phyloP scores from a whole-genome alignment of 2,329 filamentous ascomycete species.

The Aspergillus candidus region DNA sequence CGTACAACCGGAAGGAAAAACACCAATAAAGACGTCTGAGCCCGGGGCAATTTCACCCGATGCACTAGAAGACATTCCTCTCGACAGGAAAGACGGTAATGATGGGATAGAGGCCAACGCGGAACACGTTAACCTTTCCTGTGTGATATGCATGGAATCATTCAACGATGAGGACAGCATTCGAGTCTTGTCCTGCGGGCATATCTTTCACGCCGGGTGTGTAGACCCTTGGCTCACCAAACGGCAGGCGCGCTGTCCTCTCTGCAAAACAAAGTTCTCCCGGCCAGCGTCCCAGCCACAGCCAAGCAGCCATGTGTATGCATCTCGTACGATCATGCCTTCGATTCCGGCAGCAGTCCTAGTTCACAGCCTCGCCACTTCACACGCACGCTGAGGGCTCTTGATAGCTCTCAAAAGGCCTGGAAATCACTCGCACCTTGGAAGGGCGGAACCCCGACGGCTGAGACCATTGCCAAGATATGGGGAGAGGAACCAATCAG shows the following conservation, averaged over 20 bases:
- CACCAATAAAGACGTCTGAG: no score
- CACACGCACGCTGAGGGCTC: no score
- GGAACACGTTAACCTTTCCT: conserved; percentile 34
- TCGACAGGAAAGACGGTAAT: neutral
- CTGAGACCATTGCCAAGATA: neutral
- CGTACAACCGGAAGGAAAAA: no score
- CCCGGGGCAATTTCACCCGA: neutral
- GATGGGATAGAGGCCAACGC: neutral
- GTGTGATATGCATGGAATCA: conserved; percentile 92
- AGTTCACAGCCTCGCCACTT: no score
- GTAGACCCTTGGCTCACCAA: conserved; percentile 95
- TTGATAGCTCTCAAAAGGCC: no score
- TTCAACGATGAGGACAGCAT: conserved; percentile 91
- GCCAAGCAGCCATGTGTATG: neutral
- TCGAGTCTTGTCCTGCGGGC: conserved; percentile 87
- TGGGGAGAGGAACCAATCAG: no score
- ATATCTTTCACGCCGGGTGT: conserved; percentile 92
- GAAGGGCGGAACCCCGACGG: neutral
- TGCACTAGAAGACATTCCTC: neutral
- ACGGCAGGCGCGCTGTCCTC: conserved; percentile 86
- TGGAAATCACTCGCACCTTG: no score
- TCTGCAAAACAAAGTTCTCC: conserved; percentile 61
- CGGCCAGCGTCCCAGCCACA: neutral
- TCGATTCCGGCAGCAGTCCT: no score
- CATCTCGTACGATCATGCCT: no score